Conservation (phyloP, 441 rosid species). For the Theobroma grandiflorum region DNA sequence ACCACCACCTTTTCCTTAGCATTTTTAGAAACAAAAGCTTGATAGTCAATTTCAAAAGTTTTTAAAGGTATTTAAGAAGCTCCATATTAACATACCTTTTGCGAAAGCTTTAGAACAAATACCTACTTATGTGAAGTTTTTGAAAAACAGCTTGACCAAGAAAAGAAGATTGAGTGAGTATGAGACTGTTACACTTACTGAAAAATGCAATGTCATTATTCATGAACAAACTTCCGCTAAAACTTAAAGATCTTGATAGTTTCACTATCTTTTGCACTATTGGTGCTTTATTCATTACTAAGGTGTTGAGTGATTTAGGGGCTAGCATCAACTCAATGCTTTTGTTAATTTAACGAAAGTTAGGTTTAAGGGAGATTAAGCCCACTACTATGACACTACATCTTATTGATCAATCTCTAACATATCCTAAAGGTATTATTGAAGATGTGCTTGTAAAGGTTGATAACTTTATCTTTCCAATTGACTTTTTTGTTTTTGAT, state of each 20-base stretch:
- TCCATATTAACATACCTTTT: background rate
- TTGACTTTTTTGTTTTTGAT: no score
- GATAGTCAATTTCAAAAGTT: background rate
- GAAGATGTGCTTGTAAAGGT: no score
- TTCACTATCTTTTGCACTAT: background rate
- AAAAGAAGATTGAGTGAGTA: background rate
- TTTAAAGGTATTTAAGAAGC: background rate
- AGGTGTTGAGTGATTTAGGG: background rate
- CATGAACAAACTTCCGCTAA: background rate
- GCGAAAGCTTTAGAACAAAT: background rate
- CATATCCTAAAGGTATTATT: no score
- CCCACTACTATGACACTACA: background rate
- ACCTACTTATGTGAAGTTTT: no score
- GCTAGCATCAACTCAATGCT: background rate
- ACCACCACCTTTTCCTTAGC: no score
- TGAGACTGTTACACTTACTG: background rate
- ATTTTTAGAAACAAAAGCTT: no score
- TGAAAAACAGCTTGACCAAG: background rate
- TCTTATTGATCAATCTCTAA: no score
- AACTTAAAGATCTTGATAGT: background rate
- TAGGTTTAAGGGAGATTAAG: background rate
- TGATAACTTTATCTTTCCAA: no score
- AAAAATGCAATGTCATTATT: background rate
- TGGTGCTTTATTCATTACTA: background rate
- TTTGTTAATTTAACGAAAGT: background rate